A percentile compares a stretch with the other conserved stretches of the same genome.
Evolutionary conservation across 2,329 filamentous ascomycete species (phyloP).

Genomic region (Colletotrichum sp.): DNA sequence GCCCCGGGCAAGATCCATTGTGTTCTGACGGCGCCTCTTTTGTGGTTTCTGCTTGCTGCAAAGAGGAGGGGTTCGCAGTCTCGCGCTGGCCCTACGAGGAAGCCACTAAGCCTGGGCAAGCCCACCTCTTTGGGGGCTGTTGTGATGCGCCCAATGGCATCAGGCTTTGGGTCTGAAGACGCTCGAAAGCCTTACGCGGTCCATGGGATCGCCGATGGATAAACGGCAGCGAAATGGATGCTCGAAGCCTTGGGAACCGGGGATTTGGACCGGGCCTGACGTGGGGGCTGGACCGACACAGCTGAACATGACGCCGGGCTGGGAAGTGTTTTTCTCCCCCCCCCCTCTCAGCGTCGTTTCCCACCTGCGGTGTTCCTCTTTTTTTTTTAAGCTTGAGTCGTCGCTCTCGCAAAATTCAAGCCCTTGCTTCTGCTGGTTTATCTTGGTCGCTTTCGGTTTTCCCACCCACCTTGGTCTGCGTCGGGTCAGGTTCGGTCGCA

Average conservation of each 20-base stretch:
- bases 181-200: background rate
- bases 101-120: background rate
- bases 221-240: constrained; percentile 1
- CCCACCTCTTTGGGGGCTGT: background rate
- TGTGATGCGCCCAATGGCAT: background rate
- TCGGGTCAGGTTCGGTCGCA: background rate
- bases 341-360: background rate
- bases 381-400: background rate
- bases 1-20: background rate
- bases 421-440: background rate
- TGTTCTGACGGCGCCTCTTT: background rate
- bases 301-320: constrained; percentile 1
- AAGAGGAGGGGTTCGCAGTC: background rate
- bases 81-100: background rate
- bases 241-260: background rate
- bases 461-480: background rate
- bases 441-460: constrained; percentile 10
- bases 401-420: background rate
- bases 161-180: background rate
- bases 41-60: background rate
- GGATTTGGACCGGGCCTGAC: background rate
- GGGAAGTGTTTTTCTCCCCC: background rate
- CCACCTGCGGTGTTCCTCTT: background rate
- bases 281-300: constrained; percentile 3
- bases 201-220: constrained; percentile 12